Percentiles rank a stretch among this genome's conserved stretches.
phyloP scores from a whole-genome alignment of 345 rosid genomes.

The Citrus cavaleriei region DNA sequence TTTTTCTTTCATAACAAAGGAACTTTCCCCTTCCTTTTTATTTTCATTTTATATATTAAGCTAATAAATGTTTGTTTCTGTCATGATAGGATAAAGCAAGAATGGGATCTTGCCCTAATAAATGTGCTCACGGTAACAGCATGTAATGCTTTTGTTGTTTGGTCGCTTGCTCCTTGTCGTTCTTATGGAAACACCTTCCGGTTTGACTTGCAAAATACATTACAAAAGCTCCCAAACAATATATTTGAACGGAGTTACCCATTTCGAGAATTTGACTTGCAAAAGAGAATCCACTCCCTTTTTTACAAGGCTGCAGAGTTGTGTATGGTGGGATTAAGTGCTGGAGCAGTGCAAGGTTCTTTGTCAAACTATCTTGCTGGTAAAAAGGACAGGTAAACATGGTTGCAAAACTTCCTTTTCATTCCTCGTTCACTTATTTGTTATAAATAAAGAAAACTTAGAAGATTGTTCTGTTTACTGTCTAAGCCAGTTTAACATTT shows the following conservation, averaged over 20 bases:
- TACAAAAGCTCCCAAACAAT: constrained; percentile 95
- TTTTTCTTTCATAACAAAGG: neutral
- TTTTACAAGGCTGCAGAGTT: constrained; percentile 87
- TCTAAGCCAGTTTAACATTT: neutral
- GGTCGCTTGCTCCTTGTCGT: constrained; percentile 93
- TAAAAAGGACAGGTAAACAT: constrained; percentile 69
- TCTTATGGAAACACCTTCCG: constrained; percentile 88
- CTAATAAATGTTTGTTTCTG: constrained; percentile 14
- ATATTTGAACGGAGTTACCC: constrained; percentile 89
- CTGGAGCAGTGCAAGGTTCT: constrained; percentile 85
- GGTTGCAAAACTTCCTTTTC: neutral
- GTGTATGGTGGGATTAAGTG: constrained; percentile 65
- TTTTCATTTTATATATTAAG: constrained; percentile 10
- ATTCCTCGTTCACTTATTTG: neutral
- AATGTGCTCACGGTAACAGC: constrained; percentile 77
- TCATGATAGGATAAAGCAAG: constrained; percentile 64
- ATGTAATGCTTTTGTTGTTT: constrained; percentile 82
- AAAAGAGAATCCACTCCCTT: constrained; percentile 81
- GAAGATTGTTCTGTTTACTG: neutral
- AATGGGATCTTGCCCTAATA: constrained; percentile 92
- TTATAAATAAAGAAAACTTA: neutral
- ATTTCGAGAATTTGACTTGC: constrained; percentile 76
- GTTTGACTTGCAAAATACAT: constrained; percentile 88
- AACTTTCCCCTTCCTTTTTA: neutral
- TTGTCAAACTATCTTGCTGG: constrained; percentile 63